Evolutionary conservation across 352 stramenopile genomes (phyloP), one percentile per base, ranked within the genome.

Genomic region (Plasmopara viticola): DNA sequence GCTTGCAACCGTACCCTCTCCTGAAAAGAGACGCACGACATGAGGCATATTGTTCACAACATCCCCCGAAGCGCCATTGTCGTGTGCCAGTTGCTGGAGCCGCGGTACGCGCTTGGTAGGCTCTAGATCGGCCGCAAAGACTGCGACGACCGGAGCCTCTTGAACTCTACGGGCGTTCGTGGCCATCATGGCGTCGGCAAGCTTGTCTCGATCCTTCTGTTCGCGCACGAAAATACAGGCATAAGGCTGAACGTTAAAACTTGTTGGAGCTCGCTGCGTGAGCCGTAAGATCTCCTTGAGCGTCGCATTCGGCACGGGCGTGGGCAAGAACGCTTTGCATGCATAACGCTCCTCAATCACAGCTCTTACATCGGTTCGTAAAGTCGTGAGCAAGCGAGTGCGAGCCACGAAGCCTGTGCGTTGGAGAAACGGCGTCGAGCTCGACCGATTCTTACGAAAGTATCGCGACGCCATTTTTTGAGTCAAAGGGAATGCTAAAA

Each of bases 221-320:
- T 89, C 72, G 35, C 82, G 77, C 35, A 95, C 74, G 28, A 95
- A 33, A 15, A 95, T 69, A 14, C 76, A 86, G 0, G 80, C 78
- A 50, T 90, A 95, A 35, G 82, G 80, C 57, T 90, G 75, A 40
- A 68, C 78, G 53, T 95, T 95, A 56, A 93, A 91, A 6, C 78
- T 73, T n/a, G 66, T 87, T 0, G 84, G 84, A 4, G 80, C 78
- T 46, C 76, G 68, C 66, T 82, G 70, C n/a, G 82, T 85, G 34
- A 90, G 65, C 12, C 64, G 59, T 10, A 90, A 64, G 29, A 92
- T 81, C 38, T 87, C 72, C 12, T 64, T 56, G 8, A 92, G 68
- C 37, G 75, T 74, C 34, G 58, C 59, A 34, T 92, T 69, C 2
- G 77, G 66, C 10, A 92, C 69, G 0, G 63, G 57, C 8, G 68